Conservation (phyloP, 2,329 filamentous ascomycete species). For the Zymoseptoria pseudotritici region DNA sequence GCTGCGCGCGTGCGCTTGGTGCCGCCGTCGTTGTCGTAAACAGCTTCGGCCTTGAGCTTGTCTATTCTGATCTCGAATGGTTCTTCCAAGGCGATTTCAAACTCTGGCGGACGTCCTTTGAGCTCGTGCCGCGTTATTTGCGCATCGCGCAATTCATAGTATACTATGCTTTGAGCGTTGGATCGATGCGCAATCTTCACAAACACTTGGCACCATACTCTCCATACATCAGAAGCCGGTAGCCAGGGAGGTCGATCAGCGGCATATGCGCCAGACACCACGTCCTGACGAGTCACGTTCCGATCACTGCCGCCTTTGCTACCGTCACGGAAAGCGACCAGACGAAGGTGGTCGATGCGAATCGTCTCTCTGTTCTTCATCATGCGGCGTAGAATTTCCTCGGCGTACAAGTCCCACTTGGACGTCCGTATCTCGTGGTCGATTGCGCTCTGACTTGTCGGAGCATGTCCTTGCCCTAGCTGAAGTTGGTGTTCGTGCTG, state of each 20-base stretch:
- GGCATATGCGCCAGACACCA: neutral
- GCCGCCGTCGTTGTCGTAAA: constrained; percentile 8
- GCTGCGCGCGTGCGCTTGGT: constrained; percentile 17
- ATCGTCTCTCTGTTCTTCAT: constrained; percentile 18
- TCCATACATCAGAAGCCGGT: constrained; percentile 5
- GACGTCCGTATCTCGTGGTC: constrained; percentile 4
- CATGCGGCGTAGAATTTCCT: constrained; percentile 23
- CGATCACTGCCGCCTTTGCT: neutral
- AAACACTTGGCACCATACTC: constrained; percentile 16
- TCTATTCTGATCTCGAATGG: constrained; percentile 20
- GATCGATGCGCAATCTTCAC: constrained; percentile 10
- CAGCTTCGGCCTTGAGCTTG: constrained; percentile 14
- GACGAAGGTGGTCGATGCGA: constrained; percentile 9
- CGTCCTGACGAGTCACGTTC: too few relatives aligned
- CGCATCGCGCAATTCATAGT: constrained; percentile 10
- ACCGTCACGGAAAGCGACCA: neutral
- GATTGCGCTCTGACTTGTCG: constrained; percentile 4
- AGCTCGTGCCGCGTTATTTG: constrained; percentile 9
- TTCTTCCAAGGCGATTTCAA: constrained; percentile 19
- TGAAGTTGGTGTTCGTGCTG: constrained; percentile 17
- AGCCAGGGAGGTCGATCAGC: neutral
- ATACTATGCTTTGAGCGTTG: constrained; percentile 5
- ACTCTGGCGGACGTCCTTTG: constrained; percentile 3
- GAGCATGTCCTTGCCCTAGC: constrained; percentile 1
- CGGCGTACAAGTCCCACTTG: constrained; percentile 24